Conservation (phyloP, 345 rosid species). For the Kernera saxatilis region DNA sequence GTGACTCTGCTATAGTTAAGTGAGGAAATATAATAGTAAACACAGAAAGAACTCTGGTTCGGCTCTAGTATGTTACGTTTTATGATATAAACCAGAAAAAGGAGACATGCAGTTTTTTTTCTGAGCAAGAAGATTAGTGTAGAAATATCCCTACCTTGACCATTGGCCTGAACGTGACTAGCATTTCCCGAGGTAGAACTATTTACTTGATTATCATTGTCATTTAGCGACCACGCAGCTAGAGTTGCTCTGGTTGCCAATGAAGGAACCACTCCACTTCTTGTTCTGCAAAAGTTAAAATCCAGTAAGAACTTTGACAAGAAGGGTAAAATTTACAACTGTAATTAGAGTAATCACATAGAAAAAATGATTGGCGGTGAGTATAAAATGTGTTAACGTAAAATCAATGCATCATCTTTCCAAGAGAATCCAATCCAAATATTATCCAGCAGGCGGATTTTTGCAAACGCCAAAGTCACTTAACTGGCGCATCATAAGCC, state of each 20-base stretch:
- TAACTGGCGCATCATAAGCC: not conserved
- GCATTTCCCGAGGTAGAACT: conserved; percentile 32
- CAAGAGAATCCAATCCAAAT: not conserved
- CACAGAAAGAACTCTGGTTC: not conserved
- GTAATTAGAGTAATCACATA: not conserved
- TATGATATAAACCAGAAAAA: not conserved
- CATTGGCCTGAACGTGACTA: conserved; percentile 30
- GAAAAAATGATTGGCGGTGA: not conserved
- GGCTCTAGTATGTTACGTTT: not conserved
- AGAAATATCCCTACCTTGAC: conserved; percentile 40
- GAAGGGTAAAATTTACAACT: not conserved
- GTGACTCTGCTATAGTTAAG: not conserved
- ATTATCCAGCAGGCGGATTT: not conserved
- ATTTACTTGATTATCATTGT: conserved; percentile 33
- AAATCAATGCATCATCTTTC: conserved; percentile 3
- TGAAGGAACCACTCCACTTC: conserved; percentile 52
- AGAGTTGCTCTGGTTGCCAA: conserved; percentile 74
- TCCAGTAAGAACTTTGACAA: not conserved
- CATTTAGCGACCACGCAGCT: conserved; percentile 71
- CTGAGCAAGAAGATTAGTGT: not conserved
- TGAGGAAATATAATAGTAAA: not conserved
- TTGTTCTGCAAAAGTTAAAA: conserved; percentile 47
- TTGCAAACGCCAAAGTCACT: not conserved
- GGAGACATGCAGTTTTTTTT: not conserved
- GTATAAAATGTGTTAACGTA: not conserved